Evolutionary conservation across 2,329 filamentous ascomycete species (phyloP).

Genomic region (Clarireedia hainanense): DNA sequence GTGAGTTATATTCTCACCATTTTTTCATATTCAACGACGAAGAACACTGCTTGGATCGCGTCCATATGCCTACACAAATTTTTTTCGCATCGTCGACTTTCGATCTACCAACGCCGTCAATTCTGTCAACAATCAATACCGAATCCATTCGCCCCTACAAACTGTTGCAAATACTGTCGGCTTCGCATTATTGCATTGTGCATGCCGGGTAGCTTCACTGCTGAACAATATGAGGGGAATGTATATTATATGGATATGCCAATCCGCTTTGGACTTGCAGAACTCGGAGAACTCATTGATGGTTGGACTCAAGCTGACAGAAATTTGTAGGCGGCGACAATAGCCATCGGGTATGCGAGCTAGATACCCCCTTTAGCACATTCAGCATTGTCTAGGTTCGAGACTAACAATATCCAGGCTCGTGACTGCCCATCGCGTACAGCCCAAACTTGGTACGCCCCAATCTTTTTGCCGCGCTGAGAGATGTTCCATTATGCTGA

Average conservation of each 20-base stretch:
- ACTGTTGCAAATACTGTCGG: no score
- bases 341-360: slow-evolving; percentile 58
- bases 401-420: slow-evolving; percentile 44
- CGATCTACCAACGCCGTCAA: background rate
- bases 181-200: no score
- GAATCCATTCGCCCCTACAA: no score
- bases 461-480: background rate
- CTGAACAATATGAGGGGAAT: background rate
- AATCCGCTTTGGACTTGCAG: background rate
- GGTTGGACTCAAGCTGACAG: slow-evolving; percentile 17
- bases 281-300: background rate
- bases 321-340: slow-evolving; percentile 56
- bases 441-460: slow-evolving; percentile 68
- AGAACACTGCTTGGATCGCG: background rate
- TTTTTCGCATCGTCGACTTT: background rate
- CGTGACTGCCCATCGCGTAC: slow-evolving; percentile 82
- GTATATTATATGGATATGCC: background rate
- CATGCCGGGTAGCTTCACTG: no score
- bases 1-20: slow-evolving; percentile 32
- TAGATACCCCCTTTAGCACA: slow-evolving; percentile 14
- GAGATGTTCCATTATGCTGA: slow-evolving; percentile 9
- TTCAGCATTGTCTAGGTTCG: background rate
- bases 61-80: background rate
- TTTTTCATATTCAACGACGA: slow-evolving; percentile 7
- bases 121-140: background rate